These are phyloP conservation scores for Waltergamsia citrina DNA, from an alignment of 2,329 filamentous ascomycete species.

Conservation along the genomic window DNA sequence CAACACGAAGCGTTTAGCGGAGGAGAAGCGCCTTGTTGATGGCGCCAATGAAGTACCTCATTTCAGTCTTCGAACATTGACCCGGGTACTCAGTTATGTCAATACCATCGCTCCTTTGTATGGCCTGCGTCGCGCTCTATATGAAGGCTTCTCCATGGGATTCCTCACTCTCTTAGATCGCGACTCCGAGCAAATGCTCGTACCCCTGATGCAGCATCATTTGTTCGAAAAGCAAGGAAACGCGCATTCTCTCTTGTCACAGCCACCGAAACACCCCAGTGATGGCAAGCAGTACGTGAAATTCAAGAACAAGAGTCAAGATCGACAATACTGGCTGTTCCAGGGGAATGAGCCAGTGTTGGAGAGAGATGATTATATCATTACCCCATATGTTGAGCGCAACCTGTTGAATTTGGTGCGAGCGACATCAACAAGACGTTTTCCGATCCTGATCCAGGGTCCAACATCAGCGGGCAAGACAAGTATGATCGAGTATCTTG, in stretches of 20 bases:
- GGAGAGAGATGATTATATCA: conserved; percentile 84
- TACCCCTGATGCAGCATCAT: conserved; percentile 72
- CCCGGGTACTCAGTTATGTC: conserved; percentile 81
- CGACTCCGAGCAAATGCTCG: conserved; percentile 69
- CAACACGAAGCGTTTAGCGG: conserved; percentile 72
- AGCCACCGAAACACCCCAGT: conserved; percentile 65
- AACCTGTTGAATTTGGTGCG: conserved; percentile 92
- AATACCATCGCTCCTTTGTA: conserved; percentile 77
- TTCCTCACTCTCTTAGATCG: conserved; percentile 84
- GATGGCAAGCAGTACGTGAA: conserved; percentile 73
- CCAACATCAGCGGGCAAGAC: conserved; percentile 97
- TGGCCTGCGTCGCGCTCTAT: conserved; percentile 75
- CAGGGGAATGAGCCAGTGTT: conserved; percentile 57
- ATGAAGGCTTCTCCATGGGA: conserved; percentile 96
- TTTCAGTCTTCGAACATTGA: conserved; percentile 91
- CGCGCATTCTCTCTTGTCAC: conserved; percentile 63
- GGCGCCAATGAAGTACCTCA: conserved; percentile 93
- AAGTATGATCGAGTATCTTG: conserved; percentile 98
- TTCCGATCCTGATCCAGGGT: conserved; percentile 91
- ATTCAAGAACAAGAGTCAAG: conserved; percentile 55
- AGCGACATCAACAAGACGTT: conserved; percentile 83
- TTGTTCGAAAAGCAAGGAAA: conserved; percentile 63
- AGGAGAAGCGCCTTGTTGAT: conserved; percentile 80
- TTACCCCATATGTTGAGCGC: conserved; percentile 87
- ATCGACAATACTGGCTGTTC: conserved; percentile 81